Percentiles rank a stretch among this genome's conserved stretches.
Evolutionary conservation across 2,329 filamentous ascomycete species (phyloP).

Genomic region (Fusarium clavum): DNA sequence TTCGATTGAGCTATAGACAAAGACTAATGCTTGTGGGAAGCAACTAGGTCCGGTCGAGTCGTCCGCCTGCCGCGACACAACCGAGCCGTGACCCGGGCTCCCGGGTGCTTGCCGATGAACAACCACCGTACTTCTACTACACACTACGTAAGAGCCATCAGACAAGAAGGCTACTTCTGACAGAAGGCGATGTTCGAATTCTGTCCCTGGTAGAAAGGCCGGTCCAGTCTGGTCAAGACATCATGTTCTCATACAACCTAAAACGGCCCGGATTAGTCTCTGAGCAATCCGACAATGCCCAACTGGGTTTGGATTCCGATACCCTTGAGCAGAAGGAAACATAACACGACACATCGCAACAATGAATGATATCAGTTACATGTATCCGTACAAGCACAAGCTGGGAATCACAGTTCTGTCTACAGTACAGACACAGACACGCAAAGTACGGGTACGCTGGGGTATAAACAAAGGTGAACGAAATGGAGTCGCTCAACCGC

Average conservation of each 20-base stretch:
- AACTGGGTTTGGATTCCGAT: slow-evolving; percentile 28
- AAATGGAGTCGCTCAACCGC: slow-evolving; percentile 29
- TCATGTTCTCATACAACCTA: slow-evolving; percentile 19
- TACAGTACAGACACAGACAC: neutral
- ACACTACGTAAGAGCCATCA: slow-evolving; percentile 3
- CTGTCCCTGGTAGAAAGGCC: slow-evolving; percentile 17
- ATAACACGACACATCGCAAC: neutral
- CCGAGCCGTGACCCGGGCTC: slow-evolving; percentile 41
- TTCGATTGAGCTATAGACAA: slow-evolving; percentile 19
- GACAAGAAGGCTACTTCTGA: neutral
- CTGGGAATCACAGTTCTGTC: neutral
- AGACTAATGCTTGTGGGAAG: slow-evolving; percentile 16
- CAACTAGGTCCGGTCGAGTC: slow-evolving; percentile 38
- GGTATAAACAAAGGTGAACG: slow-evolving; percentile 31
- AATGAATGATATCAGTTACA: slow-evolving; percentile 1
- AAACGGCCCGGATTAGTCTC: slow-evolving; percentile 19
- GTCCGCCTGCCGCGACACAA: slow-evolving; percentile 35
- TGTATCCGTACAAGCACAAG: neutral
- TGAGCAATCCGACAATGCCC: slow-evolving; percentile 15
- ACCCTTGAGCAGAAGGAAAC: slow-evolving; percentile 12
- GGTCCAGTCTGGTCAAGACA: neutral
- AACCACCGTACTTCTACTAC: slow-evolving; percentile 1
- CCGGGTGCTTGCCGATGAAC: slow-evolving; percentile 39
- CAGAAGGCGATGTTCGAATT: slow-evolving; percentile 6
- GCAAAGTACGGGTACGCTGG: slow-evolving; percentile 9